These are phyloP conservation scores for Apiospora malaysiana DNA, from an alignment of 2,329 filamentous ascomycete genomes.

Conservation along the genomic window DNA sequence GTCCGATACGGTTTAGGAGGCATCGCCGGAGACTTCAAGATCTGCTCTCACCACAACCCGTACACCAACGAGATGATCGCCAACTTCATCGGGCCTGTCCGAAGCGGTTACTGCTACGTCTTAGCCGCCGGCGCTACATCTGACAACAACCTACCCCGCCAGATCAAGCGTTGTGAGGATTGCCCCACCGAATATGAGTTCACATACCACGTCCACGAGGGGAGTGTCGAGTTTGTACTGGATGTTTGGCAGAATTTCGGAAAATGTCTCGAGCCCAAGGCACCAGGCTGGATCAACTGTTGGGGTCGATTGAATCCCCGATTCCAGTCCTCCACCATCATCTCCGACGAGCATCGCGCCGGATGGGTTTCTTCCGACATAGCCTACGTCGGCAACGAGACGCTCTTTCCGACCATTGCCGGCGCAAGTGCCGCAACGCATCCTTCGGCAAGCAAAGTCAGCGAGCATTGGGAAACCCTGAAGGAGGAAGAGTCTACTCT, in stretches of 20 bases:
- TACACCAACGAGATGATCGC: conserved; percentile 24
- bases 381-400: conserved; percentile 22
- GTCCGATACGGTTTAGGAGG: conserved; percentile 26
- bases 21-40: conserved; percentile 26
- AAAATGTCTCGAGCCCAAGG: conserved; percentile 17
- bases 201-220: conserved; percentile 26
- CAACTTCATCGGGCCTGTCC: conserved; percentile 24
- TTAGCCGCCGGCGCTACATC: conserved; percentile 13
- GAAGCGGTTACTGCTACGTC: conserved; percentile 18
- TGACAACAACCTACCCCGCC: conserved; percentile 15
- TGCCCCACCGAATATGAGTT: conserved; percentile 26
- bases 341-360: not conserved
- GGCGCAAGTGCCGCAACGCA: conserved; percentile 23
- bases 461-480: not conserved
- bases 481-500: not conserved
- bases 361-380: conserved; percentile 18
- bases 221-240: conserved; percentile 25
- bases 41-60: conserved; percentile 24
- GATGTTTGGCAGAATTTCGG: conserved; percentile 28
- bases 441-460: conserved; percentile 13
- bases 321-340: not conserved
- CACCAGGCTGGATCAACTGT: conserved; percentile 25
- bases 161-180: conserved; percentile 25
- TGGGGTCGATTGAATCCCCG: conserved; percentile 27
- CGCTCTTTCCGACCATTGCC: conserved; percentile 19